Conservation (phyloP, 23 red algal genomes). For the Porphyridium purpureum region DNA sequence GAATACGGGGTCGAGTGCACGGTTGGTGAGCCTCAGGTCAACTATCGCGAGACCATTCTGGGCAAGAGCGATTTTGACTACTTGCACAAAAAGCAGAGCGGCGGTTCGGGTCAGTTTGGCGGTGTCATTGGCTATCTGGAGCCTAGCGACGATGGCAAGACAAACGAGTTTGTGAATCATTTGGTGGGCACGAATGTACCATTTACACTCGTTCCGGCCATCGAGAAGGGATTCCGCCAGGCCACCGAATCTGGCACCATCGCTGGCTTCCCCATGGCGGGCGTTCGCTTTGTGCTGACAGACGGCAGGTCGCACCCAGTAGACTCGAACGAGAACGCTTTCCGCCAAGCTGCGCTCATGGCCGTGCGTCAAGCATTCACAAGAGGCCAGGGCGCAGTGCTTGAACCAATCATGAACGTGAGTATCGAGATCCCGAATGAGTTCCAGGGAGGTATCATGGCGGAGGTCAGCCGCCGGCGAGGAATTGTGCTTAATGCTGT, state of each 20-base stretch:
- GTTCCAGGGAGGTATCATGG: slow-evolving; percentile 70
- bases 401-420: slow-evolving; percentile 89
- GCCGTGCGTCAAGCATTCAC: slow-evolving; percentile 79
- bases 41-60: slow-evolving; percentile 80
- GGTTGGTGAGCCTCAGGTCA: slow-evolving; percentile 83
- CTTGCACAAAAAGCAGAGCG: slow-evolving; percentile 92
- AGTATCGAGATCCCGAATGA: slow-evolving; percentile 67
- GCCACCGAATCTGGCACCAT: slow-evolving; percentile 61
- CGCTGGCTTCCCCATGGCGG: slow-evolving; percentile 68
- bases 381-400: slow-evolving; percentile 28
- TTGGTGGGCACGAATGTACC: slow-evolving; percentile 88
- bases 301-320: slow-evolving; percentile 91
- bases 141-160: slow-evolving; percentile 10
- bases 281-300: slow-evolving; percentile 63
- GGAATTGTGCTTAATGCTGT: slow-evolving; percentile 11
- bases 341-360: slow-evolving; percentile 70
- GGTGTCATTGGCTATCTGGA: slow-evolving; percentile 73
- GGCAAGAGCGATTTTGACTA: slow-evolving; percentile 57
- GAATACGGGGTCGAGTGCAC: slow-evolving; percentile 79
- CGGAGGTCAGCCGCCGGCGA: slow-evolving; percentile 37
- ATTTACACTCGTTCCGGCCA: slow-evolving; percentile 63
- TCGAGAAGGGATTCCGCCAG: slow-evolving; percentile 85
- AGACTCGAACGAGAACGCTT: slow-evolving; percentile 86
- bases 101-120: slow-evolving; percentile 94
- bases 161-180: slow-evolving; percentile 78